Conservation (phyloP, 352 stramenopile genomes). For the Pythium aristosporum region DNA sequence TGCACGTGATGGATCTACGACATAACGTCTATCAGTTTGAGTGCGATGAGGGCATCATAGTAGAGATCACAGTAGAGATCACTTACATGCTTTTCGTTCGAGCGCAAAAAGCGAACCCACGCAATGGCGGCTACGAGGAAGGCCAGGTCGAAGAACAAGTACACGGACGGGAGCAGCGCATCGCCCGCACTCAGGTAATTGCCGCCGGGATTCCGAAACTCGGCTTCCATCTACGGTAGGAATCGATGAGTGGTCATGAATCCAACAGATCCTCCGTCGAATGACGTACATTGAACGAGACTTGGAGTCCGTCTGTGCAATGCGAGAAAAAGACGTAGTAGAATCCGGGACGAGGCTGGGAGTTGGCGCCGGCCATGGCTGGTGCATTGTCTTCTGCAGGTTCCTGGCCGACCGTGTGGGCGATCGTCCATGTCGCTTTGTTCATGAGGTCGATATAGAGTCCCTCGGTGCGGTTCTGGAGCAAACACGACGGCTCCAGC, state of each 20-base stretch:
- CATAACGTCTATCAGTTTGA: not conserved
- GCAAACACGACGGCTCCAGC: slow-evolving; percentile 35
- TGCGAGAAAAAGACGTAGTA: slow-evolving; percentile 90
- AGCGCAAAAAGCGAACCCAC: slow-evolving; percentile 73
- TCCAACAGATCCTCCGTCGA: not conserved
- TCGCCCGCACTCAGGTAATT: slow-evolving; percentile 89
- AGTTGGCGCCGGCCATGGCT: slow-evolving; percentile 14
- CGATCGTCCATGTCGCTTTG: slow-evolving; percentile 50
- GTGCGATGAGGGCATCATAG: not conserved
- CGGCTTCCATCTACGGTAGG: slow-evolving; percentile 66
- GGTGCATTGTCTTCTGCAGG: slow-evolving; percentile 19
- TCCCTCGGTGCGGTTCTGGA: slow-evolving; percentile 50
- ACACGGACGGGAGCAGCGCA: slow-evolving; percentile 81
- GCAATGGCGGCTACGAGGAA: slow-evolving; percentile 52
- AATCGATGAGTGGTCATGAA: slow-evolving; percentile 41
- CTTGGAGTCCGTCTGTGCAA: slow-evolving; percentile 65
- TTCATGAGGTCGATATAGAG: slow-evolving; percentile 65
- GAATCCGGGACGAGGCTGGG: slow-evolving; percentile 50
- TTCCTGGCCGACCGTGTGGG: slow-evolving; percentile 32
- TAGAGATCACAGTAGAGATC: not conserved
- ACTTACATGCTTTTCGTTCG: slow-evolving; percentile 56
- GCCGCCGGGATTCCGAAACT: slow-evolving; percentile 73
- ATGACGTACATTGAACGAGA: slow-evolving; percentile 84
- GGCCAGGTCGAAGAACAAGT: slow-evolving; percentile 70
- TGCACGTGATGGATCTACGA: slow-evolving; percentile 92